Percentiles rank a stretch among this genome's conserved stretches.
These are phyloP conservation scores for Blastobotrys americana DNA, from an alignment of 805 yeast genomes.

Conservation along the genomic window DNA sequence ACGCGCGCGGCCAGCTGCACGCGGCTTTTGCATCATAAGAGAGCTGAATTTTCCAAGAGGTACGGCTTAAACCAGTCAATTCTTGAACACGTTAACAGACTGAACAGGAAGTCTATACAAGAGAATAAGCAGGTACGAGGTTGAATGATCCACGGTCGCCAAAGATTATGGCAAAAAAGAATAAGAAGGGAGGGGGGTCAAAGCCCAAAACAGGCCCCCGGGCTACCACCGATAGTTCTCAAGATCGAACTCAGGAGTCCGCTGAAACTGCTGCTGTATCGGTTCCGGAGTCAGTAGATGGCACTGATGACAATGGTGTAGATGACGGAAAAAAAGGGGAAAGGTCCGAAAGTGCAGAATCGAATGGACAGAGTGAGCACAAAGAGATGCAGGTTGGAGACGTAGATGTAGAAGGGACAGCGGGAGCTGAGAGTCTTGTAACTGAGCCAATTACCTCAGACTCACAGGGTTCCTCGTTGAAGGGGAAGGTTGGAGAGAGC, in stretches of 20 bases:
- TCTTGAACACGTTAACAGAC: neutral
- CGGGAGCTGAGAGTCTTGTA: no score
- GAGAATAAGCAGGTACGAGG: neutral
- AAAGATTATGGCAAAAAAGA: slow-evolving; percentile 4
- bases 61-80: neutral
- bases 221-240: slow-evolving; percentile 1
- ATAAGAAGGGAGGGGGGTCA: no score
- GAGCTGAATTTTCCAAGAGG: slow-evolving; percentile 2
- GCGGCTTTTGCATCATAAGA: no score
- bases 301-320: neutral
- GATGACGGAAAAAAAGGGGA: slow-evolving; percentile 1
- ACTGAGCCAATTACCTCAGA: no score
- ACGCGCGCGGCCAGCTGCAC: no score
- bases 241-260: neutral
- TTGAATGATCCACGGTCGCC: neutral
- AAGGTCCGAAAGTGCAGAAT: neutral
- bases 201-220: no score
- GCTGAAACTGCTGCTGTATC: neutral
- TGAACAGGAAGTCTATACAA: neutral
- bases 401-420: no score
- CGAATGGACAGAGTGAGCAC: no score
- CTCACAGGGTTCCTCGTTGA: no score
- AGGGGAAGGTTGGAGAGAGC: no score
- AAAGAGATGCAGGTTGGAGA: no score
- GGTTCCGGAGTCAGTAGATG: neutral